Conservation (phyloP, 306 rosid genomes). For the Dalbergia cultrata region DNA sequence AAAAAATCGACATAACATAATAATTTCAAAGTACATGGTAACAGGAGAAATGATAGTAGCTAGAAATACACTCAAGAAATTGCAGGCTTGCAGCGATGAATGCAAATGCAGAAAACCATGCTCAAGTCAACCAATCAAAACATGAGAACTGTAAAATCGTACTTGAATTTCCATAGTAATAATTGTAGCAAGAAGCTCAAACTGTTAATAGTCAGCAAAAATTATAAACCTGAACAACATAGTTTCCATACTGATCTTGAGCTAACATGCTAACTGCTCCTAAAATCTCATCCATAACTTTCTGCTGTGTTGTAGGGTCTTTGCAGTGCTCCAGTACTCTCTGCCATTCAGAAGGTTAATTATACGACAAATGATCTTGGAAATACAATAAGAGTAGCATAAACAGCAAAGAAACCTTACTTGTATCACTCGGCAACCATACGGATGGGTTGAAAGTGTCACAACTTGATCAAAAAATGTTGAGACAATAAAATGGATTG, state of each 20-base stretch:
- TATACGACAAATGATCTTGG: background rate
- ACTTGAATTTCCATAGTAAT: background rate
- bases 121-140: background rate
- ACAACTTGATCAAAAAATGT: conserved; percentile 93
- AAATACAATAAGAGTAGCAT: background rate
- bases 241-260: conserved; percentile 83
- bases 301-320: conserved; percentile 65
- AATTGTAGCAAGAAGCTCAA: background rate
- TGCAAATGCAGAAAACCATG: background rate
- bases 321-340: conserved; percentile 79
- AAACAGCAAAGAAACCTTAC: conserved; percentile 37
- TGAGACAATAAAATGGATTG: conserved; percentile 77
- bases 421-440: conserved; percentile 89
- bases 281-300: conserved; percentile 74
- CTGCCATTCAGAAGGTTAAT: conserved; percentile 49
- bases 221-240: conserved; percentile 73
- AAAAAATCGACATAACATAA: background rate
- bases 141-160: background rate
- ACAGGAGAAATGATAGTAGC: too few relatives aligned
- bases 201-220: conserved; percentile 10
- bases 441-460: conserved; percentile 93
- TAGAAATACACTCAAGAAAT: background rate
- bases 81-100: background rate
- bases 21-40: too few relatives aligned
- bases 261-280: conserved; percentile 87